These are phyloP conservation scores for Phialophora expanda DNA, from an alignment of 2,329 filamentous ascomycete species.

Conservation along the genomic window DNA sequence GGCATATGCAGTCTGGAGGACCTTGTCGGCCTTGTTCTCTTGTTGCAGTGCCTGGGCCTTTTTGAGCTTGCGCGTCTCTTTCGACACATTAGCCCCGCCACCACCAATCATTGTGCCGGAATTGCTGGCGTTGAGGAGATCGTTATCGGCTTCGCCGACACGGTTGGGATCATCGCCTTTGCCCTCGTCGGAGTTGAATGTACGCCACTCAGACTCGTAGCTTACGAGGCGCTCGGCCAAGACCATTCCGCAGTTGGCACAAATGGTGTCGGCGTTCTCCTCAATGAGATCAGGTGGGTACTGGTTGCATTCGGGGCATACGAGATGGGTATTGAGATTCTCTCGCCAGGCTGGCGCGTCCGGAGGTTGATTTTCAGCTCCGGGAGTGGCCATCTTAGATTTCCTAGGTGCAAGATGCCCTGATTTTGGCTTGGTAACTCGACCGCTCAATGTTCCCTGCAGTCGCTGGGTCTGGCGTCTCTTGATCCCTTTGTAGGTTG, in stretches of 20 bases:
- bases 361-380: conserved; percentile 49
- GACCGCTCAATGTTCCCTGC: conserved; percentile 39
- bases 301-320: conserved; percentile 90
- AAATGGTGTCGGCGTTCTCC: conserved; percentile 92
- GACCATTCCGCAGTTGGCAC: conserved; percentile 87
- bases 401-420: conserved; percentile 37
- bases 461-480: conserved; percentile 48
- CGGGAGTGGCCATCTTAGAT: conserved; percentile 49
- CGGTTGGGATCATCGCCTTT: conserved; percentile 89
- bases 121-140: conserved; percentile 75
- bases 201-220: conserved; percentile 96
- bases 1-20: conserved; percentile 79
- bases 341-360: conserved; percentile 66
- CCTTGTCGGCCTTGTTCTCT: conserved; percentile 82
- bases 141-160: conserved; percentile 93
- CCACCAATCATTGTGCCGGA: conserved; percentile 49
- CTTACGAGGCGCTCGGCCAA: conserved; percentile 91
- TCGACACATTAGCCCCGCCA: conserved; percentile 69
- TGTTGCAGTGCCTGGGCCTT: conserved; percentile 82
- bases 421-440: conserved; percentile 31
- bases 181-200: conserved; percentile 97
- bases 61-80: conserved; percentile 67
- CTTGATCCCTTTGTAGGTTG: conserved; percentile 52
- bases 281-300: conserved; percentile 90
- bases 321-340: conserved; percentile 82